Percentiles rank a stretch among this genome's conserved stretches.
phyloP scores from a whole-genome alignment of 2,329 filamentous ascomycete species.

The Pseudogymnoascus sp. region DNA sequence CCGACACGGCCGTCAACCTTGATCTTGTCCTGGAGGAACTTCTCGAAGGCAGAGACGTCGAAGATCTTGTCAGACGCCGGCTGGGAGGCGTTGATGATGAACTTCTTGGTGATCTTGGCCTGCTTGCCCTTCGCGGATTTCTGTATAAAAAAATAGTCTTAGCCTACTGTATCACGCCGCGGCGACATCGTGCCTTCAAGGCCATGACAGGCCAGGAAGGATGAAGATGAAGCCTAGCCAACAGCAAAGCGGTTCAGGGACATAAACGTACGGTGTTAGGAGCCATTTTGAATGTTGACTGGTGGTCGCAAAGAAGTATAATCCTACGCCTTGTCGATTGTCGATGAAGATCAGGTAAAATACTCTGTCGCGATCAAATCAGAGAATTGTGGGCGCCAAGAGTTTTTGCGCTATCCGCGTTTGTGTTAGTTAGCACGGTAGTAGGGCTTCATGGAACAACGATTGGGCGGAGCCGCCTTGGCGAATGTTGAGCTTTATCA shows the following conservation, averaged over 20 bases:
- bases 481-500: not conserved
- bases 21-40: slow-evolving; percentile 99
- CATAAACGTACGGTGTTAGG: slow-evolving; percentile 74
- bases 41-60: slow-evolving; percentile 96
- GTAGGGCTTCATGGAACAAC: slow-evolving; percentile 5
- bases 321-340: slow-evolving; percentile 35
- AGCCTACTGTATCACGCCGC: slow-evolving; percentile 82
- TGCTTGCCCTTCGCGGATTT: slow-evolving; percentile 59
- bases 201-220: slow-evolving; percentile 10
- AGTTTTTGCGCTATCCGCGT: slow-evolving; percentile 1
- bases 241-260: slow-evolving; percentile 85
- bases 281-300: slow-evolving; percentile 62
- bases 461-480: not conserved
- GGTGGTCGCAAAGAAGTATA: slow-evolving; percentile 62
- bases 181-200: slow-evolving; percentile 11
- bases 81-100: slow-evolving; percentile 98
- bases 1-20: slow-evolving; percentile 98
- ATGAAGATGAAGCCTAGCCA: slow-evolving; percentile 44
- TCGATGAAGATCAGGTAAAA: slow-evolving; percentile 8
- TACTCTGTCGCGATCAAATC: not conserved
- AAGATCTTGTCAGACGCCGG: slow-evolving; percentile 99
- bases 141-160: slow-evolving; percentile 53
- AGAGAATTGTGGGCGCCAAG: slow-evolving; percentile 10
- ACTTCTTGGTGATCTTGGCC: slow-evolving; percentile 66
- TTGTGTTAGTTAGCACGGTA: not conserved